phyloP scores from a whole-genome alignment of 148 eudicot genomes.

The Dianthus caryophyllus region DNA sequence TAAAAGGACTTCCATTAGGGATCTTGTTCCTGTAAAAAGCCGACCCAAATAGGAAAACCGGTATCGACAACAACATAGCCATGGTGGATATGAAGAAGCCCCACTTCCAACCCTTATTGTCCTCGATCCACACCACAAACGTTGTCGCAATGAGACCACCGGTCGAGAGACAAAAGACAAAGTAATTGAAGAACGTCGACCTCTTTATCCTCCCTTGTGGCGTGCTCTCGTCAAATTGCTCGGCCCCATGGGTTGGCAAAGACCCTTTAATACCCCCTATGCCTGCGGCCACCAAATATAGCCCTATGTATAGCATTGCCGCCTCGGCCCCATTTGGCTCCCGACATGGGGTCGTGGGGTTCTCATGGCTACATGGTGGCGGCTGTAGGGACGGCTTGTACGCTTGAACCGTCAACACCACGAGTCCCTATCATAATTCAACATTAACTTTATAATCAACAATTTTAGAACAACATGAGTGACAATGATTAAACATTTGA shows the following conservation, averaged over 20 bases:
- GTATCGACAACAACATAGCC: constrained; percentile 60
- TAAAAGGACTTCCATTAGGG: constrained; percentile 85
- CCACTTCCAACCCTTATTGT: constrained; percentile 96
- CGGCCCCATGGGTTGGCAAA: constrained; percentile 81
- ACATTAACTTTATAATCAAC: constrained; percentile 1
- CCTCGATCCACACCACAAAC: constrained; percentile 89
- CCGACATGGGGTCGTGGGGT: constrained; percentile 34
- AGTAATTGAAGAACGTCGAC: constrained; percentile 91
- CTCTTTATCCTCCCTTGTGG: constrained; percentile 65
- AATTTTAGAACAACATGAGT: neutral
- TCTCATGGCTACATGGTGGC: constrained; percentile 33
- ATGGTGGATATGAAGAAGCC: constrained; percentile 74
- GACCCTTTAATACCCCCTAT: constrained; percentile 94
- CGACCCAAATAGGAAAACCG: constrained; percentile 66
- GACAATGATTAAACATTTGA: neutral
- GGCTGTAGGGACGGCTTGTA: constrained; percentile 59
- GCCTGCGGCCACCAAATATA: constrained; percentile 69
- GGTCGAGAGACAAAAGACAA: constrained; percentile 66
- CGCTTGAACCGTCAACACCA: constrained; percentile 74
- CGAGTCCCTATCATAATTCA: constrained; percentile 57
- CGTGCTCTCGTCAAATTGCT: constrained; percentile 74
- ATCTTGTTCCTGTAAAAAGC: constrained; percentile 57
- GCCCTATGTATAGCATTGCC: constrained; percentile 71
- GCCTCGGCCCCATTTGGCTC: constrained; percentile 45
- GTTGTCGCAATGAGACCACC: constrained; percentile 92